Conservation (phyloP, 2,329 filamentous ascomycete species). For the Dactylellina haptotyla region DNA sequence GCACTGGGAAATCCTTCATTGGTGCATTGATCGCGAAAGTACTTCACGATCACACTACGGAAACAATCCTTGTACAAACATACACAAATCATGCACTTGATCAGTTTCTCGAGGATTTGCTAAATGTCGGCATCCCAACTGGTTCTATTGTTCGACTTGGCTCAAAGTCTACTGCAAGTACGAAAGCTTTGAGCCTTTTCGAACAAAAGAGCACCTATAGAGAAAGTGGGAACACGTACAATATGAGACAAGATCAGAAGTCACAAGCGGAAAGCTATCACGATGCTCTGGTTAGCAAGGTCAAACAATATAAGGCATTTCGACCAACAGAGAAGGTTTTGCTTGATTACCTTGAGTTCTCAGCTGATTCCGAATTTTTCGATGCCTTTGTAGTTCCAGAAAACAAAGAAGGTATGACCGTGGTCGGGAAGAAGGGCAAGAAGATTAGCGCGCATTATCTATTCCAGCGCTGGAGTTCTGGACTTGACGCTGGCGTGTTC, state of each 20-base stretch:
- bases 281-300: slow-evolving; percentile 61
- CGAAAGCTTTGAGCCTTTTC: slow-evolving; percentile 65
- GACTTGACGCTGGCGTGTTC: slow-evolving; percentile 65
- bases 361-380: slow-evolving; percentile 67
- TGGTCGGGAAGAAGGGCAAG: slow-evolving; percentile 64
- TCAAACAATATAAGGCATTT: slow-evolving; percentile 45
- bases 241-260: slow-evolving; percentile 27
- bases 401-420: slow-evolving; percentile 64
- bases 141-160: slow-evolving; percentile 71
- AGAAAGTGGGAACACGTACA: slow-evolving; percentile 51
- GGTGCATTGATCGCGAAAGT: slow-evolving; percentile 72
- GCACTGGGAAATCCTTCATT: slow-evolving; percentile 80
- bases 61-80: slow-evolving; percentile 71
- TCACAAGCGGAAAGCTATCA: slow-evolving; percentile 33
- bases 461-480: slow-evolving; percentile 66
- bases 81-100: slow-evolving; percentile 76
- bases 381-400: slow-evolving; percentile 69
- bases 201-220: slow-evolving; percentile 61
- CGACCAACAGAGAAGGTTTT: slow-evolving; percentile 56
- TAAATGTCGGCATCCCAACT: slow-evolving; percentile 68
- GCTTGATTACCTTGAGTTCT: slow-evolving; percentile 68
- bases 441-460: slow-evolving; percentile 66
- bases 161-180: slow-evolving; percentile 67
- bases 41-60: slow-evolving; percentile 65
- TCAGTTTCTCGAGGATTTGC: slow-evolving; percentile 73